Conservation (phyloP, 2,329 filamentous ascomycete species). For the Clathrospora elynae region DNA sequence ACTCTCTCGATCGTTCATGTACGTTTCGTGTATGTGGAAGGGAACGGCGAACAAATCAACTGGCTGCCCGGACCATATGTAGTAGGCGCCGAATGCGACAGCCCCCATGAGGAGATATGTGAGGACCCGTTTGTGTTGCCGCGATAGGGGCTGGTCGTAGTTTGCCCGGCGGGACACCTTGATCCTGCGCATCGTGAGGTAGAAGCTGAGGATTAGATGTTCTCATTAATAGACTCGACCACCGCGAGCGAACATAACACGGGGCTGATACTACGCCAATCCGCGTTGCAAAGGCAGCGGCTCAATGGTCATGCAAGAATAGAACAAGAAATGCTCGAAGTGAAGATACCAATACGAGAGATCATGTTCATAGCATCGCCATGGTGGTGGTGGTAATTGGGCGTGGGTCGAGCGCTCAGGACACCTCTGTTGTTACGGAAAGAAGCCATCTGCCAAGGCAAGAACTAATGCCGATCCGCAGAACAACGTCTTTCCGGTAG, state of each 20-base stretch:
- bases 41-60: constrained; percentile 38
- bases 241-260: too few species aligned
- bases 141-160: constrained; percentile 36
- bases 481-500: constrained; percentile 3
- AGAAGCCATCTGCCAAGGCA: constrained; percentile 21
- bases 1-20: constrained; percentile 39
- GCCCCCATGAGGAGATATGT: constrained; percentile 32
- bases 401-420: constrained; percentile 12
- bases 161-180: constrained; percentile 29
- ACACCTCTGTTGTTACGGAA: constrained; percentile 18
- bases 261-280: constrained; percentile 1
- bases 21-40: constrained; percentile 35
- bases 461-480: constrained; percentile 13
- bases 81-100: constrained; percentile 34
- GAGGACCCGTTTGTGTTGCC: constrained; percentile 37
- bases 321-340: neutral
- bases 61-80: constrained; percentile 35
- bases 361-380: constrained; percentile 6
- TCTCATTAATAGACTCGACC: constrained; percentile 10
- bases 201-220: neutral
- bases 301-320: constrained; percentile 1
- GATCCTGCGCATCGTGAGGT: constrained; percentile 37
- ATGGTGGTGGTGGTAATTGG: constrained; percentile 8
- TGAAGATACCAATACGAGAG: constrained; percentile 3
- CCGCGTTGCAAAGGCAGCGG: neutral